Conservation (phyloP, 148 eudicot species). For the Rhododendron griersonianum region DNA sequence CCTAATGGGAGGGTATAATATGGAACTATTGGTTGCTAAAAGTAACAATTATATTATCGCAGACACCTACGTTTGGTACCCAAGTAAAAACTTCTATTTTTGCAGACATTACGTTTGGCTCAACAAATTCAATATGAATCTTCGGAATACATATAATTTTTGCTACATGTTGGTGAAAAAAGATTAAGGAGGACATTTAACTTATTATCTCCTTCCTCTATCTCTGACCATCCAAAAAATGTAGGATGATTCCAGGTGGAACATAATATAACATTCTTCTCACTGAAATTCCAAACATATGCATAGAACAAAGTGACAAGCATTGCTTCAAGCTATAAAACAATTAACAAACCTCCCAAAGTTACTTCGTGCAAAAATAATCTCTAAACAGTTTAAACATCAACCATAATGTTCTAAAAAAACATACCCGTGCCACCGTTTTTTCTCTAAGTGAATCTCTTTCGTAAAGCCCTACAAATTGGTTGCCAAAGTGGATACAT, state of each 20-base stretch:
- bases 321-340: background rate
- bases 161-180: background rate
- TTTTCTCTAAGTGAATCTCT: conserved; percentile 88
- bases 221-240: background rate
- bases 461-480: conserved; percentile 85
- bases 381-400: conserved; percentile 1
- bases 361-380: conserved; percentile 2
- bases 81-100: background rate
- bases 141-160: background rate
- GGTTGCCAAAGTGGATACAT: conserved; percentile 4
- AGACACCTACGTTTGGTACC: background rate
- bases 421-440: conserved; percentile 94
- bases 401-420: background rate
- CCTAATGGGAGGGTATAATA: background rate
- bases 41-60: background rate
- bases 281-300: background rate
- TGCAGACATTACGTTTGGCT: background rate
- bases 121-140: background rate
- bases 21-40: background rate
- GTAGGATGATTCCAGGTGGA: background rate
- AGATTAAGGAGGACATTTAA: background rate
- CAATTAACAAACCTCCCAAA: background rate
- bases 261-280: background rate
- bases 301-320: background rate
- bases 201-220: background rate